These are phyloP conservation scores for Kwoniella shivajii DNA, from an alignment of 1,284 basidiomycete genomes.

Conservation along the genomic window DNA sequence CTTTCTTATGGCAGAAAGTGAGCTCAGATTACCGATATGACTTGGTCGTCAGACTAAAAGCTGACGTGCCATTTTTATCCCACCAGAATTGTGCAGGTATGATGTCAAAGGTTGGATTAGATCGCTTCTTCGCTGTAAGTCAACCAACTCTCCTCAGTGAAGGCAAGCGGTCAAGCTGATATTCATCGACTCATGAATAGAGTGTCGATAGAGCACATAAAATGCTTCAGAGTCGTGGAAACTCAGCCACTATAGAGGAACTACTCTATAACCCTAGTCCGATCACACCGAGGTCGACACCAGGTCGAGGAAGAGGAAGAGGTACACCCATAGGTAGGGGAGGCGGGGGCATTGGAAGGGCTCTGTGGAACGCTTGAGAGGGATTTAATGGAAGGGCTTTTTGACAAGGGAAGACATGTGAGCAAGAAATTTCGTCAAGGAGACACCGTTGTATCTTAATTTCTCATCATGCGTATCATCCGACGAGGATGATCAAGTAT, in stretches of 20 bases:
- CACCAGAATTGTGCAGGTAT: conserved; percentile 18
- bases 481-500: background rate
- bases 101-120: conserved; percentile 17
- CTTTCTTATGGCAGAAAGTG: conserved; percentile 54
- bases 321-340: background rate
- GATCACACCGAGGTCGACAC: background rate
- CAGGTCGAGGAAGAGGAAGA: conserved; percentile 8
- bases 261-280: conserved; percentile 8
- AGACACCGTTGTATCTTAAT: too few relatives aligned
- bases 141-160: background rate
- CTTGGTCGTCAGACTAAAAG: too few relatives aligned
- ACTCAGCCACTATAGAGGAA: conserved; percentile 7
- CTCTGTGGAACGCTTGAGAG: background rate
- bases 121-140: conserved; percentile 20
- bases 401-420: background rate
- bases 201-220: conserved; percentile 12
- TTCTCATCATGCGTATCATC: too few relatives aligned
- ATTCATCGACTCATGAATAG: conserved; percentile 3
- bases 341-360: background rate
- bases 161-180: background rate
- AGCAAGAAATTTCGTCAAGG: too few relatives aligned
- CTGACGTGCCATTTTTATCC: background rate
- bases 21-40: conserved; percentile 9
- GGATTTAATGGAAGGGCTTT: background rate
- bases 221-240: conserved; percentile 1